Percentiles rank a stretch among this genome's conserved stretches.
phyloP scores from a whole-genome alignment of 192 early-diverging fungal genomes.

The Coemansia sp. region DNA sequence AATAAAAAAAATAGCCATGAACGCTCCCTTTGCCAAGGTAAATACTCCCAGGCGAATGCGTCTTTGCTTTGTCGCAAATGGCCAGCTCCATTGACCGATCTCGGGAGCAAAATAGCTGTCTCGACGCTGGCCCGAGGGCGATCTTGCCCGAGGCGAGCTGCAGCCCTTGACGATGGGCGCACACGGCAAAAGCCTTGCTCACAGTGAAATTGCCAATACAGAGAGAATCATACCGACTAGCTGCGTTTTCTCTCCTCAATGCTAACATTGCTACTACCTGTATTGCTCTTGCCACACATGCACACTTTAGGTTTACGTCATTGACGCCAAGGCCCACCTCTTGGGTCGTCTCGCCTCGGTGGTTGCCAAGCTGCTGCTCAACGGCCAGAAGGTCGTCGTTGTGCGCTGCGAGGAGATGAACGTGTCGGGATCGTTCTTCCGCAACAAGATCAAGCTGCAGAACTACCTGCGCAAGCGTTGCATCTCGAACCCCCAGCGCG shows the following conservation, averaged over 20 bases:
- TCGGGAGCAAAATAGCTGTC: background rate
- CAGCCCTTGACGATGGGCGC: too few species aligned
- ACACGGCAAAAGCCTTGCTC: background rate
- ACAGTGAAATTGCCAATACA: background rate
- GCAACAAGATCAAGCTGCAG: constrained; percentile 99
- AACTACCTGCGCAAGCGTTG: constrained; percentile 98
- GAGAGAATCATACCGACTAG: background rate
- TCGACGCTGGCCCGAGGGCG: background rate
- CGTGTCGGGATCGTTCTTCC: constrained; percentile 97
- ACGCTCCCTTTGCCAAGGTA: constrained; percentile 59
- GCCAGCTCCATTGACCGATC: constrained; percentile 1
- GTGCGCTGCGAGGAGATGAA: constrained; percentile 99
- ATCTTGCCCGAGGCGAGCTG: too few species aligned
- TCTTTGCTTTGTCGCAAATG: background rate
- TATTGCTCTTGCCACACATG: background rate
- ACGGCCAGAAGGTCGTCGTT: constrained; percentile 96
- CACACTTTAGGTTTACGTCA: constrained; percentile 83
- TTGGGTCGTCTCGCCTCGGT: constrained; percentile 97
- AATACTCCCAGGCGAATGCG: constrained; percentile 6
- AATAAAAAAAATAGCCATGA: constrained; percentile 51
- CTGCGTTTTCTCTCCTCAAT: too few species aligned
- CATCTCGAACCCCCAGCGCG: constrained; percentile 94
- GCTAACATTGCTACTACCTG: background rate
- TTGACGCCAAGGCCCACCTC: constrained; percentile 99
- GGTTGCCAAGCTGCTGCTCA: constrained; percentile 97